These are phyloP conservation scores for Zopfia rhizophila DNA, from an alignment of 2,329 filamentous ascomycete species.

Conservation along the genomic window DNA sequence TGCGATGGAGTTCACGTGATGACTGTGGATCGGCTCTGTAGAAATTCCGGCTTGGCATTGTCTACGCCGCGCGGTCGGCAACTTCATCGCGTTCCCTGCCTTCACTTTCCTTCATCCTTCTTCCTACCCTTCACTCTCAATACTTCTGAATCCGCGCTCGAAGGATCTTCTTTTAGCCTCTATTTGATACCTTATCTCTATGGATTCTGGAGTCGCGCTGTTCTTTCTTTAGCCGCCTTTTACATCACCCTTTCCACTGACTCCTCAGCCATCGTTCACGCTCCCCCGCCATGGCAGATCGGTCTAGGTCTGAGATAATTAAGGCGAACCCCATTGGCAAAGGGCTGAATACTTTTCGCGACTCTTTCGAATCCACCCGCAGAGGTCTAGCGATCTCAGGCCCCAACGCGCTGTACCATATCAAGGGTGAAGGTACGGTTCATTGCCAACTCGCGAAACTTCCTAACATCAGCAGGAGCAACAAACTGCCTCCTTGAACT, in stretches of 20 bases:
- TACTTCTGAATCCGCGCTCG: no score
- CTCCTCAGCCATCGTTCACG: conserved; percentile 11
- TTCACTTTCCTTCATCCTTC: no score
- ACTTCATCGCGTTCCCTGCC: no score
- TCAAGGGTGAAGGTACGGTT: conserved; percentile 22
- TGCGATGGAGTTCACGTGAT: no score
- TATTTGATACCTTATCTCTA: no score
- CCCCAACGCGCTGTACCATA: conserved; percentile 18
- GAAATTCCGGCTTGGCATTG: no score
- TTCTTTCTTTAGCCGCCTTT: conserved; percentile 19
- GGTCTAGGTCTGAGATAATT: conserved; percentile 20
- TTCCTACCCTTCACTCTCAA: no score
- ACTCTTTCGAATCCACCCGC: conserved; percentile 18
- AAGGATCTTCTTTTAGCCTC: no score
- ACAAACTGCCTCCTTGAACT: conserved; percentile 20
- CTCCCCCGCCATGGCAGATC: conserved; percentile 17
- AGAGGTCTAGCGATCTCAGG: conserved; percentile 21
- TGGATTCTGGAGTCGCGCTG: no score
- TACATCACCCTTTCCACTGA: conserved; percentile 16
- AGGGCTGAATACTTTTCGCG: conserved; percentile 21
- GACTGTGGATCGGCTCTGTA: no score
- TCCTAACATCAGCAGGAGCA: conserved; percentile 16
- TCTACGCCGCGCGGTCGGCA: no score
- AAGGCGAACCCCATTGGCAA: conserved; percentile 23
- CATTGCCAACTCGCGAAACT: conserved; percentile 13